These are phyloP conservation scores for Clavulina sp. DNA, from an alignment of 768 basidiomycete species.

Conservation along the genomic window DNA sequence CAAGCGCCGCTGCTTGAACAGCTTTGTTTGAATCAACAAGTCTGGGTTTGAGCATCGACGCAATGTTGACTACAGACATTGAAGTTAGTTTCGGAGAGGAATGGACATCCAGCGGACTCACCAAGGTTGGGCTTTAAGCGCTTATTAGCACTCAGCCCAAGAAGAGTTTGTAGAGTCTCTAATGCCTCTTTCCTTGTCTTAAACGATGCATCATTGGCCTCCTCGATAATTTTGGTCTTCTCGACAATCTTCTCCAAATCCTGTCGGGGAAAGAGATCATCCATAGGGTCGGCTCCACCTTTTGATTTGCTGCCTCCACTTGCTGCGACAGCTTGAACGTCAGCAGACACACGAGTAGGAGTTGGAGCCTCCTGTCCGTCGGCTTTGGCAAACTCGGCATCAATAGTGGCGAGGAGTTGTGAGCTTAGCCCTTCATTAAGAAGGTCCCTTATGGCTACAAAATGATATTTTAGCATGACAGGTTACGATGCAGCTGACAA, in stretches of 20 bases:
- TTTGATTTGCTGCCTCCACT: conserved; percentile 25
- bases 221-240: conserved; percentile 63
- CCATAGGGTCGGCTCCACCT: conserved; percentile 47
- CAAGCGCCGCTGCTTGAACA: conserved; percentile 78
- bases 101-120: conserved; percentile 19
- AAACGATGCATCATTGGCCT: conserved; percentile 88
- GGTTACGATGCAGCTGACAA: background rate
- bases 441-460: conserved; percentile 72
- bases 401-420: conserved; percentile 80
- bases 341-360: conserved; percentile 59
- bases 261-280: conserved; percentile 88
- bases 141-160: conserved; percentile 86
- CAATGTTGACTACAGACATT: conserved; percentile 41
- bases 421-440: conserved; percentile 90
- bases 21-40: conserved; percentile 87
- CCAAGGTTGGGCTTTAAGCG: conserved; percentile 83
- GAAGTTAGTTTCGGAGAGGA: background rate
- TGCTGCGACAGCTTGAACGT: conserved; percentile 37
- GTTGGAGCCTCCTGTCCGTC: conserved; percentile 60
- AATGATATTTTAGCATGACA: background rate
- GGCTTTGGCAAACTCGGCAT: conserved; percentile 81
- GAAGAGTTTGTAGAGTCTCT: conserved; percentile 59
- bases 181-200: conserved; percentile 92
- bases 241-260: conserved; percentile 78
- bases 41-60: conserved; percentile 69